Base-by-base conservation (phyloP, 2,329 filamentous ascomycete species). In the Calonectria multiphialidica region DNA sequence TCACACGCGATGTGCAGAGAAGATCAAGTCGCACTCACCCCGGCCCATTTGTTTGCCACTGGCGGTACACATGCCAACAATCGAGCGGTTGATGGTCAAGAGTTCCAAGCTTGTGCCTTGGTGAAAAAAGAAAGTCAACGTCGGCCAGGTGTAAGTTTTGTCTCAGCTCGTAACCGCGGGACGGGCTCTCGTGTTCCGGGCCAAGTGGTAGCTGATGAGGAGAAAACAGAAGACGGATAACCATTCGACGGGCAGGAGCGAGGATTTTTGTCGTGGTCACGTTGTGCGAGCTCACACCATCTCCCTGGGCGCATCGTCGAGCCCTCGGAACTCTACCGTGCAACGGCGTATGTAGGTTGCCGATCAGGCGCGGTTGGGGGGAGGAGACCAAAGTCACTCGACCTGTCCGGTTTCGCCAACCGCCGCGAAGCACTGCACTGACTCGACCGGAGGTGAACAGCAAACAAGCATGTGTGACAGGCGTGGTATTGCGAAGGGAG, bases 281-380 rank as follows among this genome's bases (percentile, higher is more conserved):
- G 40, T 47, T 23, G 53, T 33, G 57, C 37, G 23, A 63, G 45
- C 55, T 25, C 30, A 63, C 53, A 49, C 55, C 37, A 61, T 50
- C 21, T 40, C 55, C n/a, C 25, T 23, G 28, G 55, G 55, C 55
- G 68, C 63, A 49, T 63, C 55, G 55, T 63, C 55, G 40, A 71
- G 63, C 63, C 59, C 28, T 67, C 30, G 68, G 28, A 30, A 30
- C 40, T 37, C 35, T 40, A 15, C 50, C 21, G 57, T 57, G 68
- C 23, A 66, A 47, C 63, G 49, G 35, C 55, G 21, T 9, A 53
- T 45, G 63, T 59, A 42, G 25, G 55, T 30, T 45, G 68, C 63
- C 55, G 55, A 71, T 71, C 68, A 63, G 45, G 47, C 45, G 45
- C 42, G 65, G 65, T 33, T 23, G 50, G 47, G 53, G 63, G 9